Conservation (phyloP, 805 yeast species). For the Blastobotrys parvus region DNA sequence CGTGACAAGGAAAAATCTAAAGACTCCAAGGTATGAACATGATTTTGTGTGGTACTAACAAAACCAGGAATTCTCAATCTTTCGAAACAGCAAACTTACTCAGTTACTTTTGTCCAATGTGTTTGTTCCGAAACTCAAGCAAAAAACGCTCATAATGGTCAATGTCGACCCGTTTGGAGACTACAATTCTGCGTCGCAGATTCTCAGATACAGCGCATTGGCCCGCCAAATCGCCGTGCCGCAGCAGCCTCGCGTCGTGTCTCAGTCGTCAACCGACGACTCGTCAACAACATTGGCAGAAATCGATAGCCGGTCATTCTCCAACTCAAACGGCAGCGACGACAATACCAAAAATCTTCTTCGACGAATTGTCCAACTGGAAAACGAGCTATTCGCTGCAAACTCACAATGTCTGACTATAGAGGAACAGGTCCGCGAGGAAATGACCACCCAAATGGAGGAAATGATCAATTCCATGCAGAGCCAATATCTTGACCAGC, state of each 20-base stretch:
- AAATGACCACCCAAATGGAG: slow-evolving; percentile 26
- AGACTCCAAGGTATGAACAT: slow-evolving; percentile 14
- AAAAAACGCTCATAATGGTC: slow-evolving; percentile 30
- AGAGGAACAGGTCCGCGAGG: slow-evolving; percentile 20
- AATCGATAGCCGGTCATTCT: slow-evolving; percentile 4
- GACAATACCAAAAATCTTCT: slow-evolving; percentile 15
- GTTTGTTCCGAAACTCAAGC: slow-evolving; percentile 25
- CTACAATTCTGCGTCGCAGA: slow-evolving; percentile 26
- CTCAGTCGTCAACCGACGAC: not conserved
- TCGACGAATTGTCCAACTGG: slow-evolving; percentile 2
- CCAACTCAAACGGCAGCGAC: not conserved
- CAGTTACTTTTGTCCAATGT: slow-evolving; percentile 41
- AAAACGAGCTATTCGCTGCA: slow-evolving; percentile 2
- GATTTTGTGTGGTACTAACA: no score
- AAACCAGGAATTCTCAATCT: slow-evolving; percentile 30
- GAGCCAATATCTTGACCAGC: slow-evolving; percentile 18
- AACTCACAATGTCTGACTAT: slow-evolving; percentile 11
- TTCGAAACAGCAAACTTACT: slow-evolving; percentile 42
- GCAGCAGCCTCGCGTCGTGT: slow-evolving; percentile 7
- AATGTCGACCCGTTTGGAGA: slow-evolving; percentile 36
- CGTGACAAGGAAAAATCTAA: slow-evolving; percentile 17
- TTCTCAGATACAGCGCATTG: slow-evolving; percentile 25
- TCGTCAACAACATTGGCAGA: slow-evolving; percentile 2
- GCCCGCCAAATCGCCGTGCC: slow-evolving; percentile 21
- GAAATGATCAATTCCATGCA: slow-evolving; percentile 21